These are phyloP conservation scores for Byssothecium circinans DNA, from an alignment of 2,329 filamentous ascomycete genomes.

Conservation along the genomic window DNA sequence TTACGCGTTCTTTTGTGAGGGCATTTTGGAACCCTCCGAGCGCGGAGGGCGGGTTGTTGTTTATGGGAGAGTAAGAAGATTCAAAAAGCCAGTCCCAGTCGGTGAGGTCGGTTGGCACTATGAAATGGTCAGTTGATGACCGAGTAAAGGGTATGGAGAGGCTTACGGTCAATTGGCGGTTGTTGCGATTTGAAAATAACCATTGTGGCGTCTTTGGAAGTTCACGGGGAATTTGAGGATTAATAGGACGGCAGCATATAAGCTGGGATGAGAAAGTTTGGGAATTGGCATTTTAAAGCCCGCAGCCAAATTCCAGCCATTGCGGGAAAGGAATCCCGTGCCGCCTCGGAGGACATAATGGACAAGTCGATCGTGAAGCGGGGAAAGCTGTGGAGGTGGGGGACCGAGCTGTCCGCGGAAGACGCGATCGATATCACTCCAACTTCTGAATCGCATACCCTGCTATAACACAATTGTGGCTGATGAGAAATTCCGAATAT, in stretches of 20 bases:
- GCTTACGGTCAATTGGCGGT: conserved; percentile 43
- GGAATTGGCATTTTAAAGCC: neutral
- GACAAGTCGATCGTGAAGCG: conserved; percentile 34
- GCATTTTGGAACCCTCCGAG: conserved; percentile 62
- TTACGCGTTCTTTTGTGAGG: conserved; percentile 59
- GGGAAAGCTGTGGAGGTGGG: conserved; percentile 29
- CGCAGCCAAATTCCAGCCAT: neutral
- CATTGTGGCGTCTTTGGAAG: conserved; percentile 25
- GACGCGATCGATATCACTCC: conserved; percentile 12
- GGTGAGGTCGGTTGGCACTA: conserved; percentile 58
- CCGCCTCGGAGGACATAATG: conserved; percentile 12
- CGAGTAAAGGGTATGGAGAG: neutral
- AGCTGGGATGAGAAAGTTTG: too few relatives aligned
- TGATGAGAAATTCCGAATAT: too few relatives aligned
- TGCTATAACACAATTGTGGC: neutral
- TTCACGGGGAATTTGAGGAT: neutral
- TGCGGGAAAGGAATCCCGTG: neutral
- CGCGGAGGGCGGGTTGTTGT: conserved; percentile 41
- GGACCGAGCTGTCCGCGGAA: conserved; percentile 10
- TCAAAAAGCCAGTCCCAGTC: conserved; percentile 67
- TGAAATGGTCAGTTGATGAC: conserved; percentile 5
- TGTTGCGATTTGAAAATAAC: conserved; percentile 48
- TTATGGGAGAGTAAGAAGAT: conserved; percentile 55
- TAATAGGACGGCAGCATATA: too few relatives aligned
- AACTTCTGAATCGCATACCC: neutral